A percentile compares a stretch with the other conserved stretches of the same genome.
Evolutionary conservation across 495 filamentous ascomycete species (phyloP).

Genomic region (Staphylotrichum tortipilum): DNA sequence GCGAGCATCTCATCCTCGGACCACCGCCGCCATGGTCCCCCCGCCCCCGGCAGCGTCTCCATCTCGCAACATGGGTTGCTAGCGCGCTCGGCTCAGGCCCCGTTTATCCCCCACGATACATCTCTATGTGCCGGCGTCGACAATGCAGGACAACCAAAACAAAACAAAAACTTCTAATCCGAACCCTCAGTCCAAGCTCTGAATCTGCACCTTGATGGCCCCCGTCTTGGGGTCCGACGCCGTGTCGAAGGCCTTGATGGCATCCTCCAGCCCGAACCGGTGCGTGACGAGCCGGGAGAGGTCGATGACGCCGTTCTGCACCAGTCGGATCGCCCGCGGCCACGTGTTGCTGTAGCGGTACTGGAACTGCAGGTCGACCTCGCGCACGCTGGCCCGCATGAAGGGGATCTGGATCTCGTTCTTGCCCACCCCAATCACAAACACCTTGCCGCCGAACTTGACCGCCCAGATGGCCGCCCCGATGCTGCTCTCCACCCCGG

Average conservation of each 20-base stretch:
- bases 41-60: too few species aligned
- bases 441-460: slow-evolving; percentile 90
- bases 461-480: slow-evolving; percentile 76
- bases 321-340: slow-evolving; percentile 82
- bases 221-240: slow-evolving; percentile 81
- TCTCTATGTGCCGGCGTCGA: slow-evolving; percentile 9
- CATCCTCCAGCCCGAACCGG: slow-evolving; percentile 75
- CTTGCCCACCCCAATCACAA: slow-evolving; percentile 87
- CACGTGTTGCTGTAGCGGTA: slow-evolving; percentile 94
- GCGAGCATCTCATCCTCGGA: too few species aligned
- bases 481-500: slow-evolving; percentile 84
- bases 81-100: not conserved
- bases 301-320: slow-evolving; percentile 74
- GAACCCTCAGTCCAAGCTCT: slow-evolving; percentile 42
- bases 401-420: slow-evolving; percentile 91
- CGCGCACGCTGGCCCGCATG: slow-evolving; percentile 80
- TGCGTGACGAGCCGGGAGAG: slow-evolving; percentile 78
- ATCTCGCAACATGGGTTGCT: not conserved
- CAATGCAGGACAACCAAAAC: slow-evolving; percentile 1
- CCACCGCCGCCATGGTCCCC: too few species aligned
- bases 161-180: not conserved
- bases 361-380: slow-evolving; percentile 92
- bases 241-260: slow-evolving; percentile 78
- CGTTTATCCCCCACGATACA: not conserved
- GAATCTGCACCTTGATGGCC: slow-evolving; percentile 91